Evolutionary conservation across 176 grass and related monocot genomes (phyloP), one percentile per base, ranked within the genome.

Genomic region (Eragrostis curvula): DNA sequence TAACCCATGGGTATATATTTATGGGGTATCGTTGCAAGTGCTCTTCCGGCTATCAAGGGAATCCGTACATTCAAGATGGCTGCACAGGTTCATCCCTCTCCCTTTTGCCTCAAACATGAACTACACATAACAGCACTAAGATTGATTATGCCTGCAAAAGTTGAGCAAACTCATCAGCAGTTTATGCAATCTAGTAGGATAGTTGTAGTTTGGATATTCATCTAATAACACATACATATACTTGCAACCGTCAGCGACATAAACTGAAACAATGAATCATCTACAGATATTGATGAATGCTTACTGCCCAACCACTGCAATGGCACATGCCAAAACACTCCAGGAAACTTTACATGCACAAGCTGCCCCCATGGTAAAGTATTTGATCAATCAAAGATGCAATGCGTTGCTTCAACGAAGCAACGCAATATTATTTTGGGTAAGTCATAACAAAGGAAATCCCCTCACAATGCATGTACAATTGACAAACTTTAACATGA

Each of bases 21-120:
- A 18, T 69, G 0, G 89, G 86, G 0, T 94, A 94, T n/a, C 63
- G 63, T 5, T 94, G 89, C 80, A 73, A 68, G 1, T 94, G 92
- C 68, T 67, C 3, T 5, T 0, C 10, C 0, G 83, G 80, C 0
- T 91, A 50, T 18, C 0, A 76, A 0, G 88, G 91, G 36, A 94
- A 90, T 70, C 82, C 91, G 1, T 94, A 94, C 40, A 21, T 63
- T 17, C 7, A 3, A 0, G n/a, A 76, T 1, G 82, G 82, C 2
- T 94, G 91, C 17, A 9, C 0, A 74, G 79, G 91, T 90, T 47
- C 27, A 29, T 7, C n/a, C 9, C 12, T 12, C 55, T 44, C 13
- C 41, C 17, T 67, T 36, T 13, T 68, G n/a, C n/a, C n/a, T n/a
- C n/a, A n/a, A n/a, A n/a, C n/a, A n/a, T n/a, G n/a, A n/a, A n/a